Evolutionary conservation across 1,139 yeast species (phyloP), one percentile per base, ranked within the genome.

Genomic region (Saccharomyces hybrid): DNA sequence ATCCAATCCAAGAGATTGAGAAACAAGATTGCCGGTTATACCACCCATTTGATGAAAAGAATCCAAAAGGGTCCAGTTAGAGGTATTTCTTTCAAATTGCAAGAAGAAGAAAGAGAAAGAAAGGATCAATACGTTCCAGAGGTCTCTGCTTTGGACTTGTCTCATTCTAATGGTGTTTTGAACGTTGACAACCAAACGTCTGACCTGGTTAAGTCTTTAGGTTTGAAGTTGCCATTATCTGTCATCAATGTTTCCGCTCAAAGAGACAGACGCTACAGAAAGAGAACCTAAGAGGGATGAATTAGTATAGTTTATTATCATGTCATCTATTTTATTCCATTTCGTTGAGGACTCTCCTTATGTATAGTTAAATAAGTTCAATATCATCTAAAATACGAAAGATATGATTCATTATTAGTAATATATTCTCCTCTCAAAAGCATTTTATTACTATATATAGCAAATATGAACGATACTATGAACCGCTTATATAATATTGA

Each of bases 91-190:
- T n/a, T n/a, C n/a, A n/a, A n/a, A n/a, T 89, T 93, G 76, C 99
- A 93, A 85, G 99, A 93, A 83, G 99, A 93, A 83, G 99, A 95
- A 86, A 93, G 99, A 86, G 99, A 95, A 83, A 88, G 99, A 84
- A 93, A 95, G 83, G 99, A 95, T 81, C 99, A 95, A 84, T 95
- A 91, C 81, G 99, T 95, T 74, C 99, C 99, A 81, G 98, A 91
- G 78, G 96, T 91, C 75, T 95, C 99, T 77, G 99, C 99, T 78
- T 88, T 95, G 78, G 98, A 91, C 83, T 87, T 91, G 77, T 85
- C 96, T 70, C 91, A 89, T 88, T 84, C 90, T 78, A 89, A 89
- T 80, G 91, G 91, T 77, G 95, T 88, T 76, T 88, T 95, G 78
- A 95, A 89, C 80, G 96, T 95, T 76, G 99, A 95, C 79, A 83